Evolutionary conservation across 1,139 yeast species (phyloP), one percentile per base, ranked within the genome.

Genomic region (Eremothecium coryli): DNA sequence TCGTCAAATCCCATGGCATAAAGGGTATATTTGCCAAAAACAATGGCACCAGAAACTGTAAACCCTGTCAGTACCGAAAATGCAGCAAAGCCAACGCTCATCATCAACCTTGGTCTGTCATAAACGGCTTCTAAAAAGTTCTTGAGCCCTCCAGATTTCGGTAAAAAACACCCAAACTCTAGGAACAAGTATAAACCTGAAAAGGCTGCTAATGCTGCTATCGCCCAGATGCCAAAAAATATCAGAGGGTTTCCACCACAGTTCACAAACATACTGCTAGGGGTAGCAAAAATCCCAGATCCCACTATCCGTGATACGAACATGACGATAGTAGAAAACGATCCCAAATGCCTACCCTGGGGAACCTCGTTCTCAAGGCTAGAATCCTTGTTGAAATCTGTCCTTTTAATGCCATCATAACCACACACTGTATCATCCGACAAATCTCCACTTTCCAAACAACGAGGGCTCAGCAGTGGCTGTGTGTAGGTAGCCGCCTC

Each of bases 141-240:
- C 48, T 80, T 80, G 23, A 77, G 70, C 0, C 90, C 93, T 2
- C 93, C 90, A 44, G 78, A 74, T 50, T 82, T 61, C 0, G 88
- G 86, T 7, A 79, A 65, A 45, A 77, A 64, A 4, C 80, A 71
- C 0, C 90, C 88, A 42, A 79, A 58, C 48, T 80, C 90, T 33
- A 80, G 56, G 50, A 70, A 80, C 20, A 79, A 70, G 48, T 68
- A 76, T 11, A 80, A 54, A 0, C 88, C 88, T 16, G 81, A 67
- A 54, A 76, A 75, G 10, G 85, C 74, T 38, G 76, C 62, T 2
- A 68, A 36, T 0, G 78, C 78, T 2, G 85, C 76, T 9, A 74
- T 45, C 3, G 65, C 26, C 90, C 90, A 80, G 1, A 80, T 70
- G 0, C 63, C 40, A 32, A 77, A 69, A 52, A 77, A 80, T 29